Evolutionary conservation across 2,329 filamentous ascomycete genomes (phyloP), one percentile per base, ranked within the genome.

Genomic region (Cladosporium austrohemisphaericum): DNA sequence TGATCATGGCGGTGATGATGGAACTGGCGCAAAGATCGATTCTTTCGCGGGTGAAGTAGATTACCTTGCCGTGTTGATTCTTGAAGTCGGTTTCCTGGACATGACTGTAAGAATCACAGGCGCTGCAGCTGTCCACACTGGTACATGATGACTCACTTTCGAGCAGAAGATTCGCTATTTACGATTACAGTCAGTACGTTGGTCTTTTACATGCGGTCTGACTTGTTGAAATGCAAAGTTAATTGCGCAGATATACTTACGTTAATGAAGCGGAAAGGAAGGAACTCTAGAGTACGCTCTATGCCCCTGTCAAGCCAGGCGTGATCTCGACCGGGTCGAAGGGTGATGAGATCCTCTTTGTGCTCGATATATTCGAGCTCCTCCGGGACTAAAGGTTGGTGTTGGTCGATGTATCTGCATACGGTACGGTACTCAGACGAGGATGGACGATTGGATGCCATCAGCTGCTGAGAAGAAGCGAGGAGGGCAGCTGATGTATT

Each of bases 291-390:
- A 3, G 56, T 10, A 2, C 36, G 58, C 44, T 72, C 69, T 4
- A 71, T 59, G 0, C 49, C 33, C 2, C 53, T 54, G 45, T 73
- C 70, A 1, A 74, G 60, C 63, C 65, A 69, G 3, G 70, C 68
- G 49, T 64, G 60, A 25, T 72, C 68, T 40, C 69, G 52, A 0
- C 68, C 67, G 1, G 64, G 56, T 4, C 68, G 54, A 0, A 73
- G 51, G 0, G 68, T 68, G 5, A 73, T 58, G 0, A 73, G 47
- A 47, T 73, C 71, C 43, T 71, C 69, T 52, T 68, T 68, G 2
- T 61, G 54, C 11, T 63, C 51, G 8, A 71, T 64, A 51, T 66
- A 73, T 1, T 31, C 36, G 14, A 55, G 51, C n/a, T 69, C 64
- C 26, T 44, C 52, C 23, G 49, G 55, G 5, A 22, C 52, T 2